Base-by-base conservation (phyloP, 345 rosid genomes). In the Durio zibethinus region DNA sequence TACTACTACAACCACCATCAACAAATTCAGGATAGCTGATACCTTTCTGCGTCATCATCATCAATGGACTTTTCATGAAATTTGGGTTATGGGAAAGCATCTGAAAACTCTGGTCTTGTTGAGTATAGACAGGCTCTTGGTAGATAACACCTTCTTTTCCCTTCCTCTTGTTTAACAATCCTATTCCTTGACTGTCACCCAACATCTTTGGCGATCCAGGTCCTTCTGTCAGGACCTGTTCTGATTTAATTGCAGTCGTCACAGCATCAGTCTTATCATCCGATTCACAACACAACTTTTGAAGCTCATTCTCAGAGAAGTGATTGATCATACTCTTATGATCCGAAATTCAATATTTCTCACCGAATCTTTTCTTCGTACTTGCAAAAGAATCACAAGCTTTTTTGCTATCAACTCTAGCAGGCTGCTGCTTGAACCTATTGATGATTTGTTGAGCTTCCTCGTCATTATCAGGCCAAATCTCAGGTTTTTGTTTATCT, bases 381-480 rank as follows among this genome's bases (percentile, higher is more conserved):
- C n/a, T 42, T 42, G 72, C n/a, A 43, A 4, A 42, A 67, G 35
- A 42, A 67, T 12, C 5, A 12, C 4, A 23, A 23, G 53, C 53
- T 43, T 14, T 67, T 43, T 23, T 23, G 53, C 33, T 1, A 5
- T 5, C 10, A 52, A 2, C 56, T 52, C 9, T 52, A 42, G 8
- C 33, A 12, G 10, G 53, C 53, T 25, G 29, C 20, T 42, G 53
- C 53, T 67, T 67, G 72, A 67, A 23, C 35, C 53, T 23, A 33
- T 67, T 15, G 53, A 67, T 43, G 53, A 67, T 67, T 43, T 40
- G 72, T 14, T 11, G 18, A 21, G 53, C 72, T 67, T 67, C 72
- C 33, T 42, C 35, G 6, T 42, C 10, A 42, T 67, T 43, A 67
- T 42, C 20, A 6, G 72, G 72, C 53, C 72, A 67, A 67, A 42